Evolutionary conservation across 2,329 filamentous ascomycete genomes (phyloP), one percentile per base, ranked within the genome.

Genomic region (Monilinia polystroma): DNA sequence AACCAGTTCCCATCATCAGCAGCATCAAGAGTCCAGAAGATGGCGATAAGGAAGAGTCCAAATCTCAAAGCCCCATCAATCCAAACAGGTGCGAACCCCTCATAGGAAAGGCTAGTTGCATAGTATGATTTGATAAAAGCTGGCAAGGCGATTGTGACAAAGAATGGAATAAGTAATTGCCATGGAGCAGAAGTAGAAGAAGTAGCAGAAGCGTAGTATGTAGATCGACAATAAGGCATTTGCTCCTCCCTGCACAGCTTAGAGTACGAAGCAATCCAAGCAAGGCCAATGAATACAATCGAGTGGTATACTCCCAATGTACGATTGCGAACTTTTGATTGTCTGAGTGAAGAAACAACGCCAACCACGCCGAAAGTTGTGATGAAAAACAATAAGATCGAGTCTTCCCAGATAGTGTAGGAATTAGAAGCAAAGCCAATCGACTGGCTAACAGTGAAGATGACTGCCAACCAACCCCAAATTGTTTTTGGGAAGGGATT

Each of bases 391-490:
- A 97, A 83, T 5, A 97, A 84, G 66, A 97, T 97, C 18, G 92
- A 91, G 75, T 99, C 95, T 80, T 99, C 95, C 93, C 95, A 99
- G 71, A 99, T 97, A 0, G 94, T 98, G 79, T 93, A 99, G 0
- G 95, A 99, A 79, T 99, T 99, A 4, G 95, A 95, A 0, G 94
- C 94, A 77, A 98, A 99, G 10, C 95, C 94, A 63, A 91, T 81
- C n/a, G 93, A 96, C 75, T 97, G 92, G 69, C 90, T 87, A n/a
- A 93, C 77, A 0, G 93, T 93, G 72, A 96, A 92, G 18, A 93
- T 77, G 35, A 92, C 81, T 7, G 92, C 89, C 68, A 96, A 81
- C 88, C 91, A 94, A n/a, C 92, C 90, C 93, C 94, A 99, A 64
- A 93, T 80, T 0, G 86, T 90, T n/a, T 79, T 85, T 0, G 93